Conservation (phyloP, 805 yeast genomes). For the Saturnispora saitoi region DNA sequence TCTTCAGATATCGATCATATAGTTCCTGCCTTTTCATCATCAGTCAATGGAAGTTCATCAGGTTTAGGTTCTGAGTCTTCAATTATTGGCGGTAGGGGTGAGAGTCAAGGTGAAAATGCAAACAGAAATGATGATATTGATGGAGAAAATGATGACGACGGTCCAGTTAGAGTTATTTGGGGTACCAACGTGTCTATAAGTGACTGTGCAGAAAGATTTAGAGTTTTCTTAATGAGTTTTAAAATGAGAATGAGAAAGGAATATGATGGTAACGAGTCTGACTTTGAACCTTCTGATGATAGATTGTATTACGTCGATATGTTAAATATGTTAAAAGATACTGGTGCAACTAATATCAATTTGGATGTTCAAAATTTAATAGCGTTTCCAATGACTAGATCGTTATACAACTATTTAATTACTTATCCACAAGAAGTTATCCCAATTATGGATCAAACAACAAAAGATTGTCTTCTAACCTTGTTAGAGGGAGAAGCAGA, state of each 20-base stretch:
- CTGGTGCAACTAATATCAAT: conserved; percentile 77
- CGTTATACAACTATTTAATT: conserved; percentile 74
- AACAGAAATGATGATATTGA: background rate
- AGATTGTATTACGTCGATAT: conserved; percentile 64
- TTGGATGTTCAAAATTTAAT: conserved; percentile 75
- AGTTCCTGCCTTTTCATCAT: conserved; percentile 15
- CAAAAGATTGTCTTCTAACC: conserved; percentile 81
- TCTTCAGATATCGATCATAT: conserved; percentile 15
- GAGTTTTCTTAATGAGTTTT: conserved; percentile 78
- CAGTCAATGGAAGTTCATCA: conserved; percentile 6
- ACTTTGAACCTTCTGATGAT: conserved; percentile 49
- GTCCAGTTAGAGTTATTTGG: conserved; percentile 91
- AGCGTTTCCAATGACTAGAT: conserved; percentile 66
- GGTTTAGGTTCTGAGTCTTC: conserved; percentile 5
- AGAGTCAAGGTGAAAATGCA: background rate
- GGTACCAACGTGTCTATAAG: conserved; percentile 94
- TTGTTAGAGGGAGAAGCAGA: conserved; percentile 42
- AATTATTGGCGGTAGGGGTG: background rate
- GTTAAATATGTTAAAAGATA: conserved; percentile 62
- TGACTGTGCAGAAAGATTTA: conserved; percentile 72
- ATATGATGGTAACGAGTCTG: conserved; percentile 33
- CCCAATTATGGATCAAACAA: conserved; percentile 95
- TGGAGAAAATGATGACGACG: conserved; percentile 30
- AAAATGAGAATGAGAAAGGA: conserved; percentile 63
- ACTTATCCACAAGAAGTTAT: conserved; percentile 95